phyloP scores from a whole-genome alignment of 352 stramenopile species.

The Globisporangium perplexum region DNA sequence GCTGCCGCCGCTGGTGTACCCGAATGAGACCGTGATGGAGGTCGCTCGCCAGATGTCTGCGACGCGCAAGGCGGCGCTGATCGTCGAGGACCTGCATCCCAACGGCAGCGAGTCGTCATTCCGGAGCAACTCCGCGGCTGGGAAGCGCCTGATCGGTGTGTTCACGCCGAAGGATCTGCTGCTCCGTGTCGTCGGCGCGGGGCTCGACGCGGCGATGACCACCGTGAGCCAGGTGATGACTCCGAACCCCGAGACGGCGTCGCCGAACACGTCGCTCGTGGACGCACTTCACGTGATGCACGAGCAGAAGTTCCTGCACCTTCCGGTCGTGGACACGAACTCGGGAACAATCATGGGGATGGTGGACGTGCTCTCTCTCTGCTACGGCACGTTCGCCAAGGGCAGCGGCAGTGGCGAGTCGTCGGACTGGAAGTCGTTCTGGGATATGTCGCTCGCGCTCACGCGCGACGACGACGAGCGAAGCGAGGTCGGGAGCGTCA shows the following conservation, averaged over 20 bases:
- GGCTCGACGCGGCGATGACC: constrained; percentile 87
- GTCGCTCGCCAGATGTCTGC: constrained; percentile 83
- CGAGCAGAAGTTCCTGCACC: constrained; percentile 96
- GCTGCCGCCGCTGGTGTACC: constrained; percentile 68
- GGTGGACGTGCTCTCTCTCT: constrained; percentile 85
- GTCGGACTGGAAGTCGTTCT: constrained; percentile 84
- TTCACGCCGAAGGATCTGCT: constrained; percentile 98
- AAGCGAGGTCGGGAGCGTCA: constrained; percentile 54
- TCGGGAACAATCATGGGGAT: constrained; percentile 74
- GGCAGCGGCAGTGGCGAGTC: constrained; percentile 49
- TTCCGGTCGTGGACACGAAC: constrained; percentile 92
- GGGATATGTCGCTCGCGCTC: constrained; percentile 84
- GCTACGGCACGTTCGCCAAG: constrained; percentile 84
- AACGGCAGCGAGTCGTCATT: constrained; percentile 20
- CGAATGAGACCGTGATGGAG: constrained; percentile 79
- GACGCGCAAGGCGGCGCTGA: constrained; percentile 71
- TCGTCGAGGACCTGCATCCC: constrained; percentile 64
- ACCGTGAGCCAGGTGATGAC: constrained; percentile 95
- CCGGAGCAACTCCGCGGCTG: constrained; percentile 20
- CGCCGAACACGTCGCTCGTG: constrained; percentile 90
- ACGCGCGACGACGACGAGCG: constrained; percentile 65
- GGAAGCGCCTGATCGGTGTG: constrained; percentile 91
- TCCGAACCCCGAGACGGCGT: constrained; percentile 92
- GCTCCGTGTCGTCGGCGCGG: constrained; percentile 90
- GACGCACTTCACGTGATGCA: constrained; percentile 98